Percentiles rank a stretch among this genome's conserved stretches.
Conservation (phyloP, 352 stramenopile genomes). For the Globisporangium iwayamae region DNA sequence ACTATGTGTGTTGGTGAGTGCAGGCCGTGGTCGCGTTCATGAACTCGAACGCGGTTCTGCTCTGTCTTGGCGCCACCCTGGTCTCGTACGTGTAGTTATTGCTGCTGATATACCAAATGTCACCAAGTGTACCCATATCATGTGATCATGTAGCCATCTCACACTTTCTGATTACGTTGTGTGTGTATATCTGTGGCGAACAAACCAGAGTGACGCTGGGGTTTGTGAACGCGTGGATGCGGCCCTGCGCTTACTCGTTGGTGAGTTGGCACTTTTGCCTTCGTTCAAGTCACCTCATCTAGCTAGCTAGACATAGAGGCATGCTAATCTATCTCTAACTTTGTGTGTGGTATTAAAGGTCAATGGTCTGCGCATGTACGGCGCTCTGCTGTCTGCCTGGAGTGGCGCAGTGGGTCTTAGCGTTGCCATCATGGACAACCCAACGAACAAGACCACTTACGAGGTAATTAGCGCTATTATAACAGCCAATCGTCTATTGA, state of each 20-base stretch:
- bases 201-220: constrained; percentile 18
- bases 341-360: constrained; percentile 24
- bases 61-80: constrained; percentile 26
- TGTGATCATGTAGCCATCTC: neutral
- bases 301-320: neutral
- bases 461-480: constrained; percentile 27
- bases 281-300: neutral
- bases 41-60: constrained; percentile 33
- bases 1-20: neutral
- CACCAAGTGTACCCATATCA: neutral
- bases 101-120: neutral
- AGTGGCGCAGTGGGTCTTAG: constrained; percentile 34
- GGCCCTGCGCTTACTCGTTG: constrained; percentile 40
- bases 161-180: neutral
- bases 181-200: neutral
- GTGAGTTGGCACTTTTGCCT: constrained; percentile 18
- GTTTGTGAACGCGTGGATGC: constrained; percentile 40
- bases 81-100: constrained; percentile 25
- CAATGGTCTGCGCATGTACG: constrained; percentile 46
- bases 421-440: constrained; percentile 39
- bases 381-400: constrained; percentile 38
- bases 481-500: no score
- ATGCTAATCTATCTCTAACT: neutral
- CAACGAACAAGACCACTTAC: constrained; percentile 29
- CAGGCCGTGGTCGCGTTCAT: constrained; percentile 36